Evolutionary conservation across 2,329 filamentous ascomycete genomes (phyloP).

Genomic region (Talaromyces sp.): DNA sequence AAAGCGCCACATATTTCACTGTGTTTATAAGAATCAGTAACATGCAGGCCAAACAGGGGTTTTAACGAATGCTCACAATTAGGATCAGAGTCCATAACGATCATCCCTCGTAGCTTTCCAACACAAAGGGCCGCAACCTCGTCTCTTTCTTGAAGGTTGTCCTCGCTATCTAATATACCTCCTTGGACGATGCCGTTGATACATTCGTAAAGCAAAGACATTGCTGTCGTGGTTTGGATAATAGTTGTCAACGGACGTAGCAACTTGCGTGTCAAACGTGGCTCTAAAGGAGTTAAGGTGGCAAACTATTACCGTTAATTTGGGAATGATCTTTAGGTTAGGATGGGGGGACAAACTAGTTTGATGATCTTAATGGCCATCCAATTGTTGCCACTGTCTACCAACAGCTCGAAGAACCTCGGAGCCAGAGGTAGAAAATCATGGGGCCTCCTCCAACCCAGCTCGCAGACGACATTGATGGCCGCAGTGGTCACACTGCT

Average conservation of each 20-base stretch:
- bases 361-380: conserved; percentile 99
- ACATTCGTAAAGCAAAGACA: conserved; percentile 98
- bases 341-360: conserved; percentile 60
- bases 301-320: conserved; percentile 69
- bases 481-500: conserved; percentile 93
- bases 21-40: conserved; percentile 13
- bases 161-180: conserved; percentile 82
- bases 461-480: conserved; percentile 93
- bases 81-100: conserved; percentile 88
- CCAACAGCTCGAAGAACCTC: conserved; percentile 85
- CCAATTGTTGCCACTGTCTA: conserved; percentile 96
- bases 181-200: conserved; percentile 98
- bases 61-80: conserved; percentile 67
- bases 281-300: conserved; percentile 88
- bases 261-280: conserved; percentile 86
- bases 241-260: conserved; percentile 88
- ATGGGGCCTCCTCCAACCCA: conserved; percentile 89
- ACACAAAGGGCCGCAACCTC: conserved; percentile 93
- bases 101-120: conserved; percentile 89
- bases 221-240: conserved; percentile 91
- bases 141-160: conserved; percentile 78
- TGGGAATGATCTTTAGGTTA: background rate
- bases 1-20: conserved; percentile 96
- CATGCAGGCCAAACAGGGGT: background rate
- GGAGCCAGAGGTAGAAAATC: conserved; percentile 93